phyloP scores from a whole-genome alignment of 2,329 filamentous ascomycete species.

The Aspergillus neotritici region DNA sequence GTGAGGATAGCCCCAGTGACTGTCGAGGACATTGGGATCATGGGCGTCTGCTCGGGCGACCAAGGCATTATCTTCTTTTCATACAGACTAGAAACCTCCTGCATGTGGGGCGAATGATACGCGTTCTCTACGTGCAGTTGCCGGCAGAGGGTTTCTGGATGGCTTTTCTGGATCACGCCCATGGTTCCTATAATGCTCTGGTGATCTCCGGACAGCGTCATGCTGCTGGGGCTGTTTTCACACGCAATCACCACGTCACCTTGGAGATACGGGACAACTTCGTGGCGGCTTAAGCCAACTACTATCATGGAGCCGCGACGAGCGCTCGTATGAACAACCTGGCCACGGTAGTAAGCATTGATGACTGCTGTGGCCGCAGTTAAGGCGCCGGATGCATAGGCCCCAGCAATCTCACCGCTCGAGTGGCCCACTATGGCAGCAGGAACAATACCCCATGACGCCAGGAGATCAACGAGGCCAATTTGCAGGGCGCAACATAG shows the following conservation, averaged over 20 bases:
- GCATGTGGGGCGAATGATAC: slow-evolving; percentile 12
- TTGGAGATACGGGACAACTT: slow-evolving; percentile 2
- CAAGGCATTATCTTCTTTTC: not conserved
- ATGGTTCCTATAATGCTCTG: slow-evolving; percentile 3
- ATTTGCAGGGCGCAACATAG: slow-evolving; percentile 17
- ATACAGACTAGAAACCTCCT: not conserved
- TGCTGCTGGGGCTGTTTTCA: slow-evolving; percentile 8
- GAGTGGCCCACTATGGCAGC: slow-evolving; percentile 1
- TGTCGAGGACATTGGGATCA: slow-evolving; percentile 2
- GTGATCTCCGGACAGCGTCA: slow-evolving; percentile 6
- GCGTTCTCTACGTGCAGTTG: slow-evolving; percentile 10
- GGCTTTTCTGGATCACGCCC: not conserved
- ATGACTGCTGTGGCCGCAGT: not conserved
- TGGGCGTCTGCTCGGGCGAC: not conserved
- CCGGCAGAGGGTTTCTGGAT: slow-evolving; percentile 5
- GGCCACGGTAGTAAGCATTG: not conserved
- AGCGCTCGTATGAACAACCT: too few species aligned
- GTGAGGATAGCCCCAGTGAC: not conserved
- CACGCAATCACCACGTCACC: slow-evolving; percentile 10
- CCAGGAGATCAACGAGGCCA: slow-evolving; percentile 1
- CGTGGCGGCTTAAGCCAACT: slow-evolving; percentile 5
- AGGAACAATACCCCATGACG: slow-evolving; percentile 8
- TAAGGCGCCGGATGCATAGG: not conserved
- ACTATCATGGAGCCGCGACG: slow-evolving; percentile 10
- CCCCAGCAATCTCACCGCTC: slow-evolving; percentile 1